phyloP scores from a whole-genome alignment of 257 asterid species.

The Solanum medicagineum region DNA sequence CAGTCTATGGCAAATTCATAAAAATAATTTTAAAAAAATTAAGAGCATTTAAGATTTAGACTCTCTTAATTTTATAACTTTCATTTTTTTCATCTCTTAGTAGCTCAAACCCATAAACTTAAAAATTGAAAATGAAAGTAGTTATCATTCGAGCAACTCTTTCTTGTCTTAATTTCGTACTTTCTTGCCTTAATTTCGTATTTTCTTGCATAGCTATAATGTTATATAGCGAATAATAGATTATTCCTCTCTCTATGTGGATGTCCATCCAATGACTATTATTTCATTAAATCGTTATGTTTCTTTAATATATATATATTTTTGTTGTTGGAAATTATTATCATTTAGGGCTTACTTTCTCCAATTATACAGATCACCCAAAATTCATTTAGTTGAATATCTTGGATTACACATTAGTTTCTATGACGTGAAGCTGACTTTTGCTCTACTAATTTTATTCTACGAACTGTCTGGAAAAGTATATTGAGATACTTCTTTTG shows the following conservation, averaged over 20 bases:
- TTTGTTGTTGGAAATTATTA: not conserved
- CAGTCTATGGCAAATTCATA: no score
- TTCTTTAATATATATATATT: not conserved
- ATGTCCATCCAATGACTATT: not conserved
- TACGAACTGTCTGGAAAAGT: not conserved
- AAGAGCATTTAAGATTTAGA: no score
- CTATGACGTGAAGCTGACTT: not conserved
- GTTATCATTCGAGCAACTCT: not conserved
- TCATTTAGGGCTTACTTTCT: not conserved
- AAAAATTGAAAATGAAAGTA: rapidly evolving
- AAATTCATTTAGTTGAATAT: not conserved
- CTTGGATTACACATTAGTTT: not conserved
- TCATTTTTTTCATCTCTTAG: no score
- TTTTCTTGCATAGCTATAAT: no score
- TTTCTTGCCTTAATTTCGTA: no score
- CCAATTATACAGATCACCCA: not conserved
- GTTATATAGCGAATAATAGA: no score
- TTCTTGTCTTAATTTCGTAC: no score
- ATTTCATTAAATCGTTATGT: not conserved
- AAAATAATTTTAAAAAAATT: no score
- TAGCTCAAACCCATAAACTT: rapidly evolving
- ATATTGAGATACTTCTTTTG: not conserved
- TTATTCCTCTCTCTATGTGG: no score
- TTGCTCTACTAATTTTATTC: not conserved
- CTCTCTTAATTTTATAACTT: no score